Conservation (phyloP, 1,139 yeast genomes). For the Lodderomyces metapsilosis region DNA sequence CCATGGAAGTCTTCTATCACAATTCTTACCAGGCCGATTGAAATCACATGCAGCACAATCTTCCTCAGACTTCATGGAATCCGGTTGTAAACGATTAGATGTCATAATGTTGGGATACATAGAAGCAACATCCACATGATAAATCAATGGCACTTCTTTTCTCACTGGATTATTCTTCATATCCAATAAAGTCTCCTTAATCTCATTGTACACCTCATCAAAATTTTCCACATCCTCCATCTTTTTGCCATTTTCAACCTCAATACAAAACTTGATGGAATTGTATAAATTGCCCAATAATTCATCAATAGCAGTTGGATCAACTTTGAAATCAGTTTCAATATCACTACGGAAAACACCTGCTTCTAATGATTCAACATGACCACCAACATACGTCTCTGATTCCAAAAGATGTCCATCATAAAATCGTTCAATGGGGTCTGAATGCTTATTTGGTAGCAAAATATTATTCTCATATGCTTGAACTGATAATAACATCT, state of each 20-base stretch:
- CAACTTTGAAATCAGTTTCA: constrained; percentile 70
- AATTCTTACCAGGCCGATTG: constrained; percentile 89
- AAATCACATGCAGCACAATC: constrained; percentile 98
- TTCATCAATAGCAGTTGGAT: constrained; percentile 81
- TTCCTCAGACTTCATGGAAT: constrained; percentile 92
- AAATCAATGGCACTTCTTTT: constrained; percentile 78
- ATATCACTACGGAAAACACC: constrained; percentile 96
- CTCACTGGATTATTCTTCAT: constrained; percentile 64
- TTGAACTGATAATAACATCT: constrained; percentile 95
- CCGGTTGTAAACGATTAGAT: constrained; percentile 95
- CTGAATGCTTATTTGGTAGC: constrained; percentile 90
- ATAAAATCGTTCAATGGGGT: constrained; percentile 88
- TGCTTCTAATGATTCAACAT: constrained; percentile 95
- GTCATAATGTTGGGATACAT: constrained; percentile 99
- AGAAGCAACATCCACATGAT: constrained; percentile 98
- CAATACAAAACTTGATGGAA: constrained; percentile 80
- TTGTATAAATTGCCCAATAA: constrained; percentile 68
- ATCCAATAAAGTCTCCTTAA: constrained; percentile 53
- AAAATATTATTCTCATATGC: constrained; percentile 78
- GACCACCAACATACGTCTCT: constrained; percentile 99
- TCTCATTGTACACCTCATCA: constrained; percentile 65
- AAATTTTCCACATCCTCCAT: constrained; percentile 77
- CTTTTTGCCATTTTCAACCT: constrained; percentile 73
- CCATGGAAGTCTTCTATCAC: constrained; percentile 94
- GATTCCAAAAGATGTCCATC: constrained; percentile 92